Conservation (phyloP, 1,284 basidiomycete species). For the Puccinia coronata region DNA sequence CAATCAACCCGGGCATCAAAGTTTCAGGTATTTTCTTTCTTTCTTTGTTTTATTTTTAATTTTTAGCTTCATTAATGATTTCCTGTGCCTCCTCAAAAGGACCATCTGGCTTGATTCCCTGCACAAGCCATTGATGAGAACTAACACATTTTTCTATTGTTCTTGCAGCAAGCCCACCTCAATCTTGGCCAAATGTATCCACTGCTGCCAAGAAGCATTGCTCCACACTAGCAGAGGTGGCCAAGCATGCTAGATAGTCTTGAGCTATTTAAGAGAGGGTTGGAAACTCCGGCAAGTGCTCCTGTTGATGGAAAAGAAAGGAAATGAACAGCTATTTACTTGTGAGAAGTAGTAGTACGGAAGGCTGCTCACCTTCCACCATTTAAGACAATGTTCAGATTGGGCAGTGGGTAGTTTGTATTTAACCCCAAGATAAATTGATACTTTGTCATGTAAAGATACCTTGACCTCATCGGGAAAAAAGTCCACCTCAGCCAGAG, state of each 20-base stretch:
- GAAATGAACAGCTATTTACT: not conserved
- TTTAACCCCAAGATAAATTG: no score
- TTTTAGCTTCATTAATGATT: not conserved
- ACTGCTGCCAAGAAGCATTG: not conserved
- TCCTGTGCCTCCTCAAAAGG: not conserved
- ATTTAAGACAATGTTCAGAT: no score
- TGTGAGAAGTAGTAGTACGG: not conserved
- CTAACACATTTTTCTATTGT: constrained; percentile 3
- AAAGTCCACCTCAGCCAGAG: not conserved
- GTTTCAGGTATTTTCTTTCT: no score
- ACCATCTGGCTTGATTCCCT: not conserved
- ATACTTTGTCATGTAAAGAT: no score
- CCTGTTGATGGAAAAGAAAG: not conserved
- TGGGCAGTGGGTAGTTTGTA: no score
- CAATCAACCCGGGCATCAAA: no score
- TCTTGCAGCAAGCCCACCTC: not conserved
- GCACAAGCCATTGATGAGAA: constrained; percentile 11
- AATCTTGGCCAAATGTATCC: not conserved
- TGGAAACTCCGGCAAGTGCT: not conserved
- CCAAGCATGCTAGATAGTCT: not conserved
- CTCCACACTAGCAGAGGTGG: constrained; percentile 8
- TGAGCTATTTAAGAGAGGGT: not conserved
- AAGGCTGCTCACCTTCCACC: constrained; percentile 14
- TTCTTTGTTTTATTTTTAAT: no score
- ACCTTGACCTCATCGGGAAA: no score